Evolutionary conservation across 805 yeast species (phyloP).

Genomic region (Metschnikowia reukaufii): DNA sequence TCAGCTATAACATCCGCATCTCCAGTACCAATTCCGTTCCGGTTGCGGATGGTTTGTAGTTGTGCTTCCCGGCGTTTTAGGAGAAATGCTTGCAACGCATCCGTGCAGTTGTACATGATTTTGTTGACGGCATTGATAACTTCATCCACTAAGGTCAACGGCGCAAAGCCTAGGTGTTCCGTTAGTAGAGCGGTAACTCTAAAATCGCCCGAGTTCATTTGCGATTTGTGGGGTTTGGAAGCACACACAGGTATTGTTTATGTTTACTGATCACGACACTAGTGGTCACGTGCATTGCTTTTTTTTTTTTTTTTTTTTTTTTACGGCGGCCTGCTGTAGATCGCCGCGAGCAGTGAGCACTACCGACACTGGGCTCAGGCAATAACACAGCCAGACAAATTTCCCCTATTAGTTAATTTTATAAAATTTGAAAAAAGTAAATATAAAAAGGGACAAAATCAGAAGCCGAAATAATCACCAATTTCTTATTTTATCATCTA

Average conservation of each 20-base stretch:
- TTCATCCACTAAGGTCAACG: slow-evolving; percentile 79
- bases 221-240: slow-evolving; percentile 2
- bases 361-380: too few relatives aligned
- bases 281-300: slow-evolving; percentile 5
- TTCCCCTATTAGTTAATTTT: too few relatives aligned
- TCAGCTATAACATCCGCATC: slow-evolving; percentile 6
- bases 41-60: slow-evolving; percentile 17
- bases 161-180: slow-evolving; percentile 85
- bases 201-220: slow-evolving; percentile 26
- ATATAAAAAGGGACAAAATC: too few relatives aligned
- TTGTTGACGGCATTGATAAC: slow-evolving; percentile 86
- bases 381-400: too few relatives aligned
- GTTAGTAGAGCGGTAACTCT: slow-evolving; percentile 53
- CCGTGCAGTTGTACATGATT: slow-evolving; percentile 76
- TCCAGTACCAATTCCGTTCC: slow-evolving; percentile 17
- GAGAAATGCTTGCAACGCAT: slow-evolving; percentile 71
- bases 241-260: background rate
- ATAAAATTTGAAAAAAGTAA: too few relatives aligned
- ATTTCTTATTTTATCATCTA: background rate
- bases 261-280: slow-evolving; percentile 6
- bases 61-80: slow-evolving; percentile 22
- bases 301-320: too few relatives aligned
- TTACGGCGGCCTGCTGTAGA: too few relatives aligned
- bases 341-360: too few relatives aligned
- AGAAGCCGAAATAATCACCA: too few relatives aligned